These are phyloP conservation scores for Tetrapisispora fleetii DNA, from an alignment of 805 yeast genomes.

Conservation along the genomic window DNA sequence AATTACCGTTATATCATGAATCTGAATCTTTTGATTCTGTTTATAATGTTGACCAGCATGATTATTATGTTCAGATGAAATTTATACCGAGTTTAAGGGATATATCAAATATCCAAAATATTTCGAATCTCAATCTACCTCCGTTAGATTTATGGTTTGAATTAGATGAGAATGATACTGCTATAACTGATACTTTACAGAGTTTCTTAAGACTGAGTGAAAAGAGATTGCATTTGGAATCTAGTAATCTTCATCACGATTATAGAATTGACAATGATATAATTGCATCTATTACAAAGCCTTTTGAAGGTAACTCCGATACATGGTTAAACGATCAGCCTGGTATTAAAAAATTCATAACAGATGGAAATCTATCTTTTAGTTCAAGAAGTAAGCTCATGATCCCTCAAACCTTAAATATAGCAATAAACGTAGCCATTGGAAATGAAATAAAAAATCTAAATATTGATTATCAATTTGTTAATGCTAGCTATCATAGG, in stretches of 20 bases:
- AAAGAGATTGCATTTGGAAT: slow-evolving; percentile 14
- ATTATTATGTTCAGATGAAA: slow-evolving; percentile 22
- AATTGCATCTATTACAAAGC: slow-evolving; percentile 9
- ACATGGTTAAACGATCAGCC: slow-evolving; percentile 33
- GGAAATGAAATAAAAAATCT: slow-evolving; percentile 1
- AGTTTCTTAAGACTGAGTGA: slow-evolving; percentile 16
- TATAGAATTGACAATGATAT: slow-evolving; percentile 15
- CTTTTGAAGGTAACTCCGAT: slow-evolving; percentile 15
- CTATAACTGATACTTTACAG: slow-evolving; percentile 15
- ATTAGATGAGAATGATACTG: slow-evolving; percentile 20
- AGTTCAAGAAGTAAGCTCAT: slow-evolving; percentile 7
- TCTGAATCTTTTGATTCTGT: slow-evolving; percentile 6
- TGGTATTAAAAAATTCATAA: slow-evolving; percentile 34
- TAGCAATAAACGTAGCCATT: slow-evolving; percentile 7
- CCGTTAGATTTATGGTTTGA: slow-evolving; percentile 26
- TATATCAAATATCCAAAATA: neutral
- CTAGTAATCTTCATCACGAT: slow-evolving; percentile 21
- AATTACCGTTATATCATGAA: slow-evolving; percentile 15
- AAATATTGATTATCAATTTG: slow-evolving; percentile 14
- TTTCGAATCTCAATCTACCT: slow-evolving; percentile 5
- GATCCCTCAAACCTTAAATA: slow-evolving; percentile 7
- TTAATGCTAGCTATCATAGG: slow-evolving; percentile 16
- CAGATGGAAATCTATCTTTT: slow-evolving; percentile 11
- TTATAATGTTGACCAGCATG: slow-evolving; percentile 21
- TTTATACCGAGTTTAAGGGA: slow-evolving; percentile 15